Percentiles rank a stretch among this genome's conserved stretches.
Conservation (phyloP, 2,329 filamentous ascomycete species). For the Colletotrichum eremochloae region DNA sequence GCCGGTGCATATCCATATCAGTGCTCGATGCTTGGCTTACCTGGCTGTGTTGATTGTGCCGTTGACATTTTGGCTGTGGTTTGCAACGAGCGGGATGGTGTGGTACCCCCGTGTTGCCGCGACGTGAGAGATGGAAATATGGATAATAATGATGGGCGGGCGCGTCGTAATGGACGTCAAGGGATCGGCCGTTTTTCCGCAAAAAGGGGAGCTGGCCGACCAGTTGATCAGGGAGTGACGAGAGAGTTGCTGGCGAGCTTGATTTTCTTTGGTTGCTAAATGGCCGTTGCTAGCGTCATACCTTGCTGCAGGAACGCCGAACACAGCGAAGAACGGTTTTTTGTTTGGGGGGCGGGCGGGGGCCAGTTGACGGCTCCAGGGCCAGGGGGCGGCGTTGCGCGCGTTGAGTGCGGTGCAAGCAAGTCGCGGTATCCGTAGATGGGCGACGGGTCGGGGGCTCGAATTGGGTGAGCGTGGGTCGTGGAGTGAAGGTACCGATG, state of each 20-base stretch:
- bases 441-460: conserved; percentile 13
- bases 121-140: conserved; percentile 29
- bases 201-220: conserved; percentile 31
- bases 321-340: conserved; percentile 21
- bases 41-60: conserved; percentile 44
- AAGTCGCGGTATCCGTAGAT: conserved; percentile 15
- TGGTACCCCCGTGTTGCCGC: conserved; percentile 26
- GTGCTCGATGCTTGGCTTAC: conserved; percentile 43
- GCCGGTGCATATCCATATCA: conserved; percentile 35
- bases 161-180: conserved; percentile 36
- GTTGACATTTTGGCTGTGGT: conserved; percentile 42
- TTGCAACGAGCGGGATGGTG: conserved; percentile 30
- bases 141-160: conserved; percentile 39
- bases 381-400: conserved; percentile 22
- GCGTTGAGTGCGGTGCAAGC: conserved; percentile 12
- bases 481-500: conserved; percentile 22
- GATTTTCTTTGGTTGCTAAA: conserved; percentile 35
- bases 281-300: conserved; percentile 39
- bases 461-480: conserved; percentile 13
- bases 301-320: conserved; percentile 38
- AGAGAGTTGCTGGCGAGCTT: conserved; percentile 31
- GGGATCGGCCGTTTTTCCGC: conserved; percentile 37
- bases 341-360: neutral
- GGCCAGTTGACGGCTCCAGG: conserved; percentile 33
- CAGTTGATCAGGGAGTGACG: conserved; percentile 18